Percentiles rank a stretch among this genome's conserved stretches.
Evolutionary conservation across 441 rosid genomes (phyloP).

Genomic region (Erysimum cheiri): DNA sequence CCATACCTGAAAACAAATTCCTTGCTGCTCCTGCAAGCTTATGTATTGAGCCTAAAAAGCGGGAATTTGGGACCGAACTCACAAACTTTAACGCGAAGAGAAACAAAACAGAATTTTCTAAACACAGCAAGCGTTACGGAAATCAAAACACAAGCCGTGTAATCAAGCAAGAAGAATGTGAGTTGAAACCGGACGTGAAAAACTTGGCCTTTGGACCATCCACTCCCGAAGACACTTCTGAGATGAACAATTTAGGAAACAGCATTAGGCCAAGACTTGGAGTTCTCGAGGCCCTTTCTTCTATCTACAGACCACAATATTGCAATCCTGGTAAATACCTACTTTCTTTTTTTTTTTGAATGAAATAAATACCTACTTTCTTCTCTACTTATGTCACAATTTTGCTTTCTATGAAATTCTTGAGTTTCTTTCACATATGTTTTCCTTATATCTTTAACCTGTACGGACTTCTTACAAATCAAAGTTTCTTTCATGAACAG

Average conservation of each 20-base stretch:
- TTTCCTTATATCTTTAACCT: neutral
- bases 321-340: conserved; percentile 80
- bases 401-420: conserved; percentile 9
- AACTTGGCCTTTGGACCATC: conserved; percentile 66
- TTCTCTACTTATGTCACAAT: conserved; percentile 7
- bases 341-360: too few relatives aligned
- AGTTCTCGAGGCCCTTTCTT: conserved; percentile 56
- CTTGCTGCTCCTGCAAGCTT: conserved; percentile 31
- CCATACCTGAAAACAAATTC: conserved; percentile 42
- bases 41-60: conserved; percentile 57
- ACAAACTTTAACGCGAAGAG: conserved; percentile 59
- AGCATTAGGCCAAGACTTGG: conserved; percentile 42
- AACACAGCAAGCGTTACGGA: conserved; percentile 41
- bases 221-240: conserved; percentile 46
- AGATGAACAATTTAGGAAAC: conserved; percentile 39
- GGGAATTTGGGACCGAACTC: conserved; percentile 68
- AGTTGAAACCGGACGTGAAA: conserved; percentile 41
- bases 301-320: conserved; percentile 53
- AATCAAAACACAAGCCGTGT: conserved; percentile 42
- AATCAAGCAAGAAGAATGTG: conserved; percentile 44
- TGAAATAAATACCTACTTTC: conserved; percentile 40
- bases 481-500: conserved; percentile 55
- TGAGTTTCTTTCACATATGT: neutral
- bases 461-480: conserved; percentile 6
- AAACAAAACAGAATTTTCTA: conserved; percentile 46